A percentile compares a stretch with the other conserved stretches of the same genome.
These are phyloP conservation scores for Tulasnella sp. DNA, from an alignment of 768 basidiomycete species.

Conservation along the genomic window DNA sequence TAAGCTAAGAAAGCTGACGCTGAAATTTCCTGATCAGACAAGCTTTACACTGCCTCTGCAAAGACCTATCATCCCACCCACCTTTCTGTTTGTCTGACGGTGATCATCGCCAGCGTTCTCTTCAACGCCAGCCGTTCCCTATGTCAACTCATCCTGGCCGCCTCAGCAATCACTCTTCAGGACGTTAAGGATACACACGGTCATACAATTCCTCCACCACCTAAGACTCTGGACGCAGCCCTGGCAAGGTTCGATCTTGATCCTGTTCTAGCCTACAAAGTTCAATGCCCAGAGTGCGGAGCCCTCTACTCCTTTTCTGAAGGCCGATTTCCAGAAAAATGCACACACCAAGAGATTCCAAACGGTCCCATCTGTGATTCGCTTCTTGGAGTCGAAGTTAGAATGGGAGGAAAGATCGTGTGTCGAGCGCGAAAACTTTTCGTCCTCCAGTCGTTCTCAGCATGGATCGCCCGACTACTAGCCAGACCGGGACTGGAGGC, in stretches of 20 bases:
- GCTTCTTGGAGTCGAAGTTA: not conserved
- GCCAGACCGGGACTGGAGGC: not conserved
- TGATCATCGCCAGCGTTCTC: too few relatives aligned
- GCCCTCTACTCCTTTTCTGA: not conserved
- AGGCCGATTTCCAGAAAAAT: not conserved
- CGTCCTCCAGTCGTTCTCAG: not conserved
- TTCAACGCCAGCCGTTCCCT: too few relatives aligned
- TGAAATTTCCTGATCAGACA: too few relatives aligned
- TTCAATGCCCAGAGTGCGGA: not conserved
- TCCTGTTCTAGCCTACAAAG: not conserved
- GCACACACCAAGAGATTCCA: not conserved
- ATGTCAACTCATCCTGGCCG: too few relatives aligned
- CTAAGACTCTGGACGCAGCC: not conserved
- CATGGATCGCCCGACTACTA: not conserved
- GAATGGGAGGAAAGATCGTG: not conserved
- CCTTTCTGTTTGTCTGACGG: too few relatives aligned
- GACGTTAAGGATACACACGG: too few relatives aligned
- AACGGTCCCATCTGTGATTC: not conserved
- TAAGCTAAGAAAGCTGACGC: too few relatives aligned
- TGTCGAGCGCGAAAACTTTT: not conserved
- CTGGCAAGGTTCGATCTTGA: not conserved
- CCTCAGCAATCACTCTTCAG: too few relatives aligned
- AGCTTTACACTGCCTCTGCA: too few relatives aligned
- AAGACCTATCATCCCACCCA: too few relatives aligned
- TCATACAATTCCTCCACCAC: not conserved